These are phyloP conservation scores for Aspergillus spinulosporus DNA, from an alignment of 2,329 filamentous ascomycete genomes.

Conservation along the genomic window DNA sequence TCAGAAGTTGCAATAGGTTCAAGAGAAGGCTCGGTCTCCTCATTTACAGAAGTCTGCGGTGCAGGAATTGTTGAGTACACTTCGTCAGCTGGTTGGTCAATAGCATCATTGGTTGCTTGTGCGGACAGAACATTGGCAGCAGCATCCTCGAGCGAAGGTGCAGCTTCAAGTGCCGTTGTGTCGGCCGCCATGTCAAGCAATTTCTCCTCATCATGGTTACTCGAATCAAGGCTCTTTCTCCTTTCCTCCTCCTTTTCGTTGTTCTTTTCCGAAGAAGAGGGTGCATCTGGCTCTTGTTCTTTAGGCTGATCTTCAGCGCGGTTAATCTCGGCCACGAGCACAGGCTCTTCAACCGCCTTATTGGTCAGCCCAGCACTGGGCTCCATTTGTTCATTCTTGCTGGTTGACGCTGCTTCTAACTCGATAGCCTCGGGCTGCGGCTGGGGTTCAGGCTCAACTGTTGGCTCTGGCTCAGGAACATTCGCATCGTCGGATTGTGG, in stretches of 20 bases:
- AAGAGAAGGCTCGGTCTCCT: background rate
- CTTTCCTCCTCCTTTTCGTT: constrained; percentile 41
- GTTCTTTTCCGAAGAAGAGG: constrained; percentile 25
- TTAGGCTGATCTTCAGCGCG: constrained; percentile 8
- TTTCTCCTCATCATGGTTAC: constrained; percentile 19
- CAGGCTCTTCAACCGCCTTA: background rate
- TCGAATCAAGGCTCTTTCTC: constrained; percentile 24
- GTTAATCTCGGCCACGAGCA: background rate
- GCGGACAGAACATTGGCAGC: background rate
- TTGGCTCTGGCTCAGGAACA: background rate
- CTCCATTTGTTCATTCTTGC: background rate
- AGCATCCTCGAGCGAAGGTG: background rate
- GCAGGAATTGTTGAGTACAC: background rate
- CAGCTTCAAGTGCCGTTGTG: background rate
- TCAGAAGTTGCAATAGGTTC: background rate
- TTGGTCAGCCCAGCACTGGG: background rate
- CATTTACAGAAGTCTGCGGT: background rate
- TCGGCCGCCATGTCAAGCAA: background rate
- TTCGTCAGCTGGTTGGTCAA: background rate
- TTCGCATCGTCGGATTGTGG: no score
- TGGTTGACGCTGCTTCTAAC: background rate
- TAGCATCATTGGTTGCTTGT: background rate
- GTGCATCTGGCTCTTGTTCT: constrained; percentile 16
- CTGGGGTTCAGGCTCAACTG: background rate
- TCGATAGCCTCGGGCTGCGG: background rate